Evolutionary conservation across 2,329 filamentous ascomycete genomes (phyloP).

Genomic region (Elsinoe perseae): DNA sequence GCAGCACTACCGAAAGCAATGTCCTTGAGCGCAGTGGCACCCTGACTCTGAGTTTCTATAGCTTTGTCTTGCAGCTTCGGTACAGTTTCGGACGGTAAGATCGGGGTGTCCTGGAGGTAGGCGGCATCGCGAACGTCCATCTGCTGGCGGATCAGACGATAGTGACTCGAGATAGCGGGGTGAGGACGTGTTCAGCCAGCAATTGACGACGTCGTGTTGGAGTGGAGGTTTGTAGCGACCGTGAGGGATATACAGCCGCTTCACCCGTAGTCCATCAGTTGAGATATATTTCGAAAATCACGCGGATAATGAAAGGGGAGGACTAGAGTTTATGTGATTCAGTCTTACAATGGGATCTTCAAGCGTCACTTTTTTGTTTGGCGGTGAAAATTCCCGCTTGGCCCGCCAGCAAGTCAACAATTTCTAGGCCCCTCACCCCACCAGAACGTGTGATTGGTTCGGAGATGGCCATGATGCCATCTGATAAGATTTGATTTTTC

Average conservation of each 20-base stretch:
- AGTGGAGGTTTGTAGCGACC: constrained; percentile 11
- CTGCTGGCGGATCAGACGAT: constrained; percentile 3
- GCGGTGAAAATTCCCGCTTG: constrained; percentile 11
- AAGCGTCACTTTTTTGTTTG: constrained; percentile 7
- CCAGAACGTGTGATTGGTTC: constrained; percentile 3
- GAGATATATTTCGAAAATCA: not conserved
- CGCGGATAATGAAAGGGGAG: not conserved
- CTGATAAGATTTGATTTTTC: constrained; percentile 15
- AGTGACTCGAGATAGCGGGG: not conserved
- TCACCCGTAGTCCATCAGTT: constrained; percentile 13
- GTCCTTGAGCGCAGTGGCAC: constrained; percentile 70
- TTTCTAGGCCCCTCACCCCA: not conserved
- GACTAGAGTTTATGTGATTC: not conserved
- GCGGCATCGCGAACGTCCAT: constrained; percentile 19
- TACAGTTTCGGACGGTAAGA: not conserved
- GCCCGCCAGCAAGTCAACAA: not conserved
- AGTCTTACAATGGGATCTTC: not conserved
- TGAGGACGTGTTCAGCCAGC: not conserved
- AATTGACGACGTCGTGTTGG: not conserved
- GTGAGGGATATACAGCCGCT: constrained; percentile 6
- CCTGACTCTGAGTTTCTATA: constrained; percentile 32
- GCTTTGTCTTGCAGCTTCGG: not conserved
- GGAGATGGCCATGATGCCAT: not conserved
- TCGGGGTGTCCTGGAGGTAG: constrained; percentile 6
- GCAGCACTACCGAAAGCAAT: constrained; percentile 84